These are phyloP conservation scores for Beta macrorhiza DNA, from an alignment of 179 eudicot genomes.

Conservation along the genomic window DNA sequence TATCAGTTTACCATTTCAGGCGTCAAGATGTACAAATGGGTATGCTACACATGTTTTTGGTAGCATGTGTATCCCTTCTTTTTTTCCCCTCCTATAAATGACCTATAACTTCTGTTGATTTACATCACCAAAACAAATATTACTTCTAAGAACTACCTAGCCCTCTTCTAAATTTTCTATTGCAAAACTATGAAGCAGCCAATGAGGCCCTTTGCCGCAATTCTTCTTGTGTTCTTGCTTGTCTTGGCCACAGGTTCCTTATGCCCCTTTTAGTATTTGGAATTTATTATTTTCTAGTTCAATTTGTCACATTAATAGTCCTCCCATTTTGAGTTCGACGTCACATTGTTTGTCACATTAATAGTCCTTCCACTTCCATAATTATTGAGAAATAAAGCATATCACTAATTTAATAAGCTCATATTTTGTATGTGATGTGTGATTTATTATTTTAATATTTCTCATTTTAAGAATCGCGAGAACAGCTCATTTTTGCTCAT, in stretches of 20 bases:
- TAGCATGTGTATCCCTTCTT: neutral
- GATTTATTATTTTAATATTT: too few relatives aligned
- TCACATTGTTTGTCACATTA: too few relatives aligned
- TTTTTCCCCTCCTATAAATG: conserved; percentile 10
- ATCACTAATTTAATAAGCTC: too few relatives aligned
- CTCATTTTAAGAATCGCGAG: too few relatives aligned
- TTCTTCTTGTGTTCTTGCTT: conserved; percentile 26
- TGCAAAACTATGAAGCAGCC: conserved; percentile 20
- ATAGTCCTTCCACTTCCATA: too few relatives aligned
- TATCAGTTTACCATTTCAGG: too few relatives aligned
- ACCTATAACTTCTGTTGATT: neutral
- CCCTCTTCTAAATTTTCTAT: neutral
- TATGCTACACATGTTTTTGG: neutral
- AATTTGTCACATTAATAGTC: too few relatives aligned
- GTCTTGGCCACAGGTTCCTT: conserved; percentile 24
- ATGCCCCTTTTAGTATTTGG: neutral
- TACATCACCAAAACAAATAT: neutral
- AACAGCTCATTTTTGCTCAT: too few relatives aligned
- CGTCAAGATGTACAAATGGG: neutral
- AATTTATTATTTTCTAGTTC: too few relatives aligned
- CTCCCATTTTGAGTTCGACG: too few relatives aligned
- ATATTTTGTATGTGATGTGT: too few relatives aligned
- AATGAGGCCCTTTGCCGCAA: conserved; percentile 25
- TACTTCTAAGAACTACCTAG: neutral
- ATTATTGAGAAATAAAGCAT: too few relatives aligned